Evolutionary conservation across 352 stramenopile species (phyloP).

Genomic region (Pythium guiyangense): DNA sequence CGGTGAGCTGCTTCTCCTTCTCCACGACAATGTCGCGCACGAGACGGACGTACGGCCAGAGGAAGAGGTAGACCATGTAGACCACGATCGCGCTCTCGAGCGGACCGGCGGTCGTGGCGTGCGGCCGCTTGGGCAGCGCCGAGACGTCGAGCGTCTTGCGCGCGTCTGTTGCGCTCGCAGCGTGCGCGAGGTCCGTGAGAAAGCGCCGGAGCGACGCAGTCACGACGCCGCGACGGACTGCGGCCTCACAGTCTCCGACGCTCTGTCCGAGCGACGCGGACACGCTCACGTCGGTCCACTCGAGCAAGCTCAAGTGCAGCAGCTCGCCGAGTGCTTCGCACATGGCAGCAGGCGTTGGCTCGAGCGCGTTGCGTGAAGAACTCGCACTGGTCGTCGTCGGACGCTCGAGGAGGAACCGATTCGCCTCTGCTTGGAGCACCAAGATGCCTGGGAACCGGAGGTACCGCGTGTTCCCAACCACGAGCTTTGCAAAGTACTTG

Average conservation of each 20-base stretch:
- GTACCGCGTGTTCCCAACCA: conserved; percentile 7
- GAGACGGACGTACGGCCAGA: conserved; percentile 86
- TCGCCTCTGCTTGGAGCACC: conserved; percentile 50
- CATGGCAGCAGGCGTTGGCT: conserved; percentile 10
- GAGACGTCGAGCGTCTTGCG: conserved; percentile 37
- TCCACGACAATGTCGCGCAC: conserved; percentile 86
- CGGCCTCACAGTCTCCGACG: conserved; percentile 23
- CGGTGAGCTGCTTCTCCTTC: conserved; percentile 88
- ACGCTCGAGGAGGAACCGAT: conserved; percentile 39
- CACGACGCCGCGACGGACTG: conserved; percentile 19
- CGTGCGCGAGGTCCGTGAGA: conserved; percentile 27
- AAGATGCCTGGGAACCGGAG: conserved; percentile 42
- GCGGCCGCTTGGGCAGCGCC: conserved; percentile 35
- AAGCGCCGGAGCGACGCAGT: conserved; percentile 20
- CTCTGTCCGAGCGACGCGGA: conserved; percentile 29
- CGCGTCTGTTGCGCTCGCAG: conserved; percentile 26
- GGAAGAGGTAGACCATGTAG: conserved; percentile 71
- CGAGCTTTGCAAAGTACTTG: too few species aligned
- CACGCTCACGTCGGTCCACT: conserved; percentile 39
- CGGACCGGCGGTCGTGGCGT: conserved; percentile 31
- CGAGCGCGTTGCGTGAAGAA: conserved; percentile 1
- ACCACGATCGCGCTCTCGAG: conserved; percentile 68
- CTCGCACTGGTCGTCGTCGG: conserved; percentile 1
- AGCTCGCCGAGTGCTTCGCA: conserved; percentile 47
- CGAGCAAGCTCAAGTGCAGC: conserved; percentile 27